A percentile compares a stretch with the other conserved stretches of the same genome.
phyloP scores from a whole-genome alignment of 257 asterid species.

The Ilex aquifolium region DNA sequence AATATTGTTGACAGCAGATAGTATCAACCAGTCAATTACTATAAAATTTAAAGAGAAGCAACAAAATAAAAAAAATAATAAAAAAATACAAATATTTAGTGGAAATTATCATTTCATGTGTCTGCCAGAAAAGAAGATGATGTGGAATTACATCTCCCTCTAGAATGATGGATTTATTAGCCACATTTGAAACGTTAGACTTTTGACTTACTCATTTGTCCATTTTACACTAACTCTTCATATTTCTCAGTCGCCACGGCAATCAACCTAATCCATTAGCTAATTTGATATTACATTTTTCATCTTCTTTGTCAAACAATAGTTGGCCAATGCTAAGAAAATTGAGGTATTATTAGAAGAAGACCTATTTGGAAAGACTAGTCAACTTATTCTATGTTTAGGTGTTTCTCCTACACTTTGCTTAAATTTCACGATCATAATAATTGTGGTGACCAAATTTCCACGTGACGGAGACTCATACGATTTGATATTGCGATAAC shows the following conservation, averaged over 20 bases:
- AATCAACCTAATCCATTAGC: constrained; percentile 18
- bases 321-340: constrained; percentile 8
- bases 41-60: constrained; percentile 14
- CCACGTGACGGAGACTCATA: too few species aligned
- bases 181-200: background rate
- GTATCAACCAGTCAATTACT: constrained; percentile 12
- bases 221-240: background rate
- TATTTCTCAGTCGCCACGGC: constrained; percentile 35
- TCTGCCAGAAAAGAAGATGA: constrained; percentile 23
- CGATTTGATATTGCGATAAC: too few species aligned
- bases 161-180: constrained; percentile 10
- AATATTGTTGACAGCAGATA: too few species aligned
- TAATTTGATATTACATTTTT: background rate
- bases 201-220: constrained; percentile 20
- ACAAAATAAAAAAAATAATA: background rate
- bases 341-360: background rate
- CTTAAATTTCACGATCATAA: too few species aligned
- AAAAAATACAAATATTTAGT: constrained; percentile 6
- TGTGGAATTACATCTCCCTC: constrained; percentile 11
- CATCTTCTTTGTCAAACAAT: constrained; percentile 12
- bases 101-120: constrained; percentile 5
- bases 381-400: constrained; percentile 1
- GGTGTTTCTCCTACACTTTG: too few species aligned
- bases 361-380: background rate
- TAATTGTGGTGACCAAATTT: too few species aligned